Percentiles rank a stretch among this genome's conserved stretches.
phyloP scores from a whole-genome alignment of 192 early-diverging fungal genomes.

The Backusella psychrophila region DNA sequence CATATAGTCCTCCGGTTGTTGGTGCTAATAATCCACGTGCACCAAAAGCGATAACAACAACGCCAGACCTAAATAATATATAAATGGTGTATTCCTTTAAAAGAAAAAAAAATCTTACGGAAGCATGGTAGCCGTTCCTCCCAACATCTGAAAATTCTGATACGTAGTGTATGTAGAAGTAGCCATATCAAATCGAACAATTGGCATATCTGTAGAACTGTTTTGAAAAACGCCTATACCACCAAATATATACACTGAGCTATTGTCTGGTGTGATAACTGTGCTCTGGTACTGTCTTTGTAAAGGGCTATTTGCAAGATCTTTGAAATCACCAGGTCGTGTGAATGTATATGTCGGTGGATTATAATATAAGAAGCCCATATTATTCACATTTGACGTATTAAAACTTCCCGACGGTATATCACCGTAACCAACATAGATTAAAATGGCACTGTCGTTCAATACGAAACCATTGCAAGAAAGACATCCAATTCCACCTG shows the following conservation, averaged over 20 bases:
- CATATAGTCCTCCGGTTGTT: background rate
- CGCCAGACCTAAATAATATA: background rate
- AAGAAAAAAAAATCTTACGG: background rate
- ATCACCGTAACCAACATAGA: background rate
- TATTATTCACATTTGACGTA: background rate
- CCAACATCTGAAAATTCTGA: background rate
- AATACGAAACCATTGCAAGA: background rate
- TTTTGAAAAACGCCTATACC: background rate
- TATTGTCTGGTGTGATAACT: background rate
- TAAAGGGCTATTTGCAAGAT: background rate
- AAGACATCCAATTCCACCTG: background rate
- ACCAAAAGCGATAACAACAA: conserved; percentile 11
- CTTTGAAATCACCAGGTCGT: background rate
- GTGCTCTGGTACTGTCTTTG: background rate
- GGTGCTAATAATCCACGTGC: background rate
- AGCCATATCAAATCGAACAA: background rate
- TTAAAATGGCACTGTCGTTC: background rate
- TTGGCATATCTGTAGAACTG: background rate
- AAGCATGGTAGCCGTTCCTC: background rate
- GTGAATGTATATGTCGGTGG: background rate
- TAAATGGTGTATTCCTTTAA: background rate
- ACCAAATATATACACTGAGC: background rate
- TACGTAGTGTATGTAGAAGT: background rate
- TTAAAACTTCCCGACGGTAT: background rate
- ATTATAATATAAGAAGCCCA: background rate